Percentiles rank a stretch among this genome's conserved stretches.
Evolutionary conservation across 2,329 filamentous ascomycete species (phyloP).

Genomic region (Cordyceps tenuipes): DNA sequence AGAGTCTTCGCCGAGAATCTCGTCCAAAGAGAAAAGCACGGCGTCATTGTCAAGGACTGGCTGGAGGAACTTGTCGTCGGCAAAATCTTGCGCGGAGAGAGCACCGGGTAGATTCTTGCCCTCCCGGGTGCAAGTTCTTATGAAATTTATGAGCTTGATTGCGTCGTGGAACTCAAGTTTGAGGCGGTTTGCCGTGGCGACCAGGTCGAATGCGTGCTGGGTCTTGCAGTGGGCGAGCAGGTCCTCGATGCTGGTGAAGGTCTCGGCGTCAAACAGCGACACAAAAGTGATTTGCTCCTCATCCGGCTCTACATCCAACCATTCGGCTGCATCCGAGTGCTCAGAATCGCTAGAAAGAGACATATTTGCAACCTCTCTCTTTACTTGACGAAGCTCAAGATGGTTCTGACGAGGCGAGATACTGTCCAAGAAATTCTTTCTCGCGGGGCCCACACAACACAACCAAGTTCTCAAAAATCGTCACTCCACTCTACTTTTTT

Average conservation of each 20-base stretch:
- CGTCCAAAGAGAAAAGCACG: slow-evolving; percentile 78
- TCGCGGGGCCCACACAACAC: slow-evolving; percentile 2
- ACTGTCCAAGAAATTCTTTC: neutral
- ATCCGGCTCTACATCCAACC: slow-evolving; percentile 52
- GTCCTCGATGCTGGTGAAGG: slow-evolving; percentile 53
- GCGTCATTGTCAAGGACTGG: slow-evolving; percentile 86
- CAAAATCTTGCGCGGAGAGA: slow-evolving; percentile 54
- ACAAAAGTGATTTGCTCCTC: slow-evolving; percentile 54
- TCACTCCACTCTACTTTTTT: slow-evolving; percentile 10
- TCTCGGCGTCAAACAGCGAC: slow-evolving; percentile 59
- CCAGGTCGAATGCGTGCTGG: slow-evolving; percentile 58
- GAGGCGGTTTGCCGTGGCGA: slow-evolving; percentile 47
- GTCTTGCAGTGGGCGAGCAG: slow-evolving; percentile 65
- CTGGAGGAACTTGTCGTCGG: slow-evolving; percentile 73
- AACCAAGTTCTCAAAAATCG: neutral
- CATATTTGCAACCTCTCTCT: slow-evolving; percentile 16
- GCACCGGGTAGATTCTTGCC: slow-evolving; percentile 43
- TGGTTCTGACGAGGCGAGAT: neutral
- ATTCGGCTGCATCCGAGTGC: slow-evolving; percentile 37
- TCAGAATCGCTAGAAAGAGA: slow-evolving; percentile 21
- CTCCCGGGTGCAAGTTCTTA: slow-evolving; percentile 40
- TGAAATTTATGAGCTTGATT: slow-evolving; percentile 68
- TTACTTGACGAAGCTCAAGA: neutral
- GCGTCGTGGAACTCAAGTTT: slow-evolving; percentile 64
- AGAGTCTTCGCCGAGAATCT: slow-evolving; percentile 48